Base-by-base conservation (phyloP, 129 eudicot genomes). In the carrot (Daucus carota) region DNA sequence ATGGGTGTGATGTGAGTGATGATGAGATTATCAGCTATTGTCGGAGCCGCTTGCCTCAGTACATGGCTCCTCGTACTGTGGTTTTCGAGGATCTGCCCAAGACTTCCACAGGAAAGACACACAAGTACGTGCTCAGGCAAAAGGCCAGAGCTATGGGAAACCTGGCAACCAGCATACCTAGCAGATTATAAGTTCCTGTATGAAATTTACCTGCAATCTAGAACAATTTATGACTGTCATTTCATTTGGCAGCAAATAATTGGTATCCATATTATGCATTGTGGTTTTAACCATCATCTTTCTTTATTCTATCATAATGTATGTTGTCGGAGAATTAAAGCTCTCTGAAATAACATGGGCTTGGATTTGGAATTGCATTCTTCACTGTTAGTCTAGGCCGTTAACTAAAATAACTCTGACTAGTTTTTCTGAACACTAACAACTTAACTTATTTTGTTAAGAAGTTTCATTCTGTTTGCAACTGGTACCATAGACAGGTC, bases 31-130 rank as follows among this genome's bases (percentile, higher is more conserved):
- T 85, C 4, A 68, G 75, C 40, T 80, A 75, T 38, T 87, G 92
- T 32, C 76, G 84, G 34, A 75, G 72, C 75, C 78, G 41, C 4
- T 68, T 87, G 69, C 87, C 89, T 5, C 85, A 45, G 72, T 78
- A 82, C 32, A 82, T 80, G 92, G 80, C 82, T 48, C 92, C 89
- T 6, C 52, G 82, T n/a, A 82, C 80, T 2, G 85, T 85, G 26
- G 81, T 87, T 72, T 85, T 87, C 32, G 89, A 73, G 52, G 89
- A 85, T 75, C 77, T 87, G 78, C 89, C 92, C 3, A 87, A 87
- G 75, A 87, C 92, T 16, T 79, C 89, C 3, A 85, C 92, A 0
- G 89, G 92, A 42, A 87, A 87, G 83, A 85, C 85, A 0, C 89
- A 83, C 47, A 87, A 87, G 60, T 83, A 78, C 48, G 42, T 87